Conservation (phyloP, 75 land plant species). For the Picea sitchensis region DNA sequence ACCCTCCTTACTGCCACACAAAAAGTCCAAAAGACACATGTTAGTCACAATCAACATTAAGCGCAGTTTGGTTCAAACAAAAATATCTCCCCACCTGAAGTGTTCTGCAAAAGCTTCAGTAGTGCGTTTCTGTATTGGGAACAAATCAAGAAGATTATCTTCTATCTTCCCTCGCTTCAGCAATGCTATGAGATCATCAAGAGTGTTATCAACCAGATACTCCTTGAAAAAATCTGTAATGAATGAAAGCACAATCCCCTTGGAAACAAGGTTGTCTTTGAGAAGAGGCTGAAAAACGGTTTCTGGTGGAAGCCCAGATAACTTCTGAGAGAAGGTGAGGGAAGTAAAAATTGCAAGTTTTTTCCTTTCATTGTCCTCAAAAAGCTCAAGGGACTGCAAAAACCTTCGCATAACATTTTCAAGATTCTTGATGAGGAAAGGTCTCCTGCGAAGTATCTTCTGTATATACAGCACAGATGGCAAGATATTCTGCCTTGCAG, state of each 20-base stretch:
- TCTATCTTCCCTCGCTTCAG: slow-evolving; percentile 92
- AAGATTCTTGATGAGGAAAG: slow-evolving; percentile 92
- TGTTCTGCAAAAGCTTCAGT: slow-evolving; percentile 85
- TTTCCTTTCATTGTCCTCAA: slow-evolving; percentile 85
- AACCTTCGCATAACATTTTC: slow-evolving; percentile 96
- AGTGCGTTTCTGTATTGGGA: slow-evolving; percentile 78
- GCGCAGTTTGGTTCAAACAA: not conserved
- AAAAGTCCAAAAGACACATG: not conserved
- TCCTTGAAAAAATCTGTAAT: slow-evolving; percentile 88
- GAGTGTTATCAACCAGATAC: slow-evolving; percentile 81
- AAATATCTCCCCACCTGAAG: slow-evolving; percentile 55
- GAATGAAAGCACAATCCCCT: slow-evolving; percentile 85
- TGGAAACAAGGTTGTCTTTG: slow-evolving; percentile 88
- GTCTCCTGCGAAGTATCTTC: slow-evolving; percentile 81
- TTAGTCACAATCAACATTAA: not conserved
- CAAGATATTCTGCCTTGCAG: slow-evolving; percentile 76
- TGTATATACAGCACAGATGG: slow-evolving; percentile 88
- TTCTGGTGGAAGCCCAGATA: slow-evolving; percentile 90
- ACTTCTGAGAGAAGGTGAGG: slow-evolving; percentile 91
- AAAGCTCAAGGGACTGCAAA: slow-evolving; percentile 91
- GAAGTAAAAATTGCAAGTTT: slow-evolving; percentile 94
- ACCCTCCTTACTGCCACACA: slow-evolving; percentile 73
- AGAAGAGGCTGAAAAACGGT: slow-evolving; percentile 88
- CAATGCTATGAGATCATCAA: slow-evolving; percentile 85
- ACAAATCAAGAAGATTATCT: slow-evolving; percentile 85